Evolutionary conservation across 208 protist genomes (phyloP), one percentile per base, ranked within the genome.

Genomic region (Trypanosoma vivax): DNA sequence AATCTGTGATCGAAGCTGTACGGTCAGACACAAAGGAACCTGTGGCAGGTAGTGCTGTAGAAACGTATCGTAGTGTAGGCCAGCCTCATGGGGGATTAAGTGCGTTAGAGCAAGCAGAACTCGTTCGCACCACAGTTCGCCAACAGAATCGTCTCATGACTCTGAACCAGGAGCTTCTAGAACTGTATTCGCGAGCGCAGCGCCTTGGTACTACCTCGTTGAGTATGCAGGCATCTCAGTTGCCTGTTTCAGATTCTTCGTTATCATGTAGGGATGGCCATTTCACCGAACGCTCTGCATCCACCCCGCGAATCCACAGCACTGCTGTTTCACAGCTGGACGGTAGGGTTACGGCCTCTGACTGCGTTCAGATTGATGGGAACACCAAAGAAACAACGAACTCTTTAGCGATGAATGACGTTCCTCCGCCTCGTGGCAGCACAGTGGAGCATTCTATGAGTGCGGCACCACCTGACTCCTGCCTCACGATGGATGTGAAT

Each of bases 81-180:
- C 6, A 19, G 33, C 5, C n/a, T 39, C 39, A 2, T 18, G 2
- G 27, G 35, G 56, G 45, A 43, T 52, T 89, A 24, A 73, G 53
- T 14, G 61, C 79, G 3, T 54, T 70, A 18, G 76, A 92, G 37
- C 81, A 89, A 60, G 49, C 81, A 11, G 50, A 76, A 40, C 55
- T 92, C 16, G 39, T 92, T 23, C 75, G 70, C 29, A 57, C 71
- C 34, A 76, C 72, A 2, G 71, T 92, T 38, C 65, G 81, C 49
- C 81, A 92, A 60, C 75, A 79, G 29, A 79, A 85, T 46, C 68
- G 82, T 34, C 58, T 92, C 9, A 49, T 88, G 51, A 54, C 52
- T 5, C 64, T 89, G 13, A 92, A 88, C 51, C 65, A 75, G 14
- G 59, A 88, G 24, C 64, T 92, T 6, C 43, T 89, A 24, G 76